Base-by-base conservation (phyloP, 2,329 filamentous ascomycete genomes). In the Chrysosphaeria jannelii region DNA sequence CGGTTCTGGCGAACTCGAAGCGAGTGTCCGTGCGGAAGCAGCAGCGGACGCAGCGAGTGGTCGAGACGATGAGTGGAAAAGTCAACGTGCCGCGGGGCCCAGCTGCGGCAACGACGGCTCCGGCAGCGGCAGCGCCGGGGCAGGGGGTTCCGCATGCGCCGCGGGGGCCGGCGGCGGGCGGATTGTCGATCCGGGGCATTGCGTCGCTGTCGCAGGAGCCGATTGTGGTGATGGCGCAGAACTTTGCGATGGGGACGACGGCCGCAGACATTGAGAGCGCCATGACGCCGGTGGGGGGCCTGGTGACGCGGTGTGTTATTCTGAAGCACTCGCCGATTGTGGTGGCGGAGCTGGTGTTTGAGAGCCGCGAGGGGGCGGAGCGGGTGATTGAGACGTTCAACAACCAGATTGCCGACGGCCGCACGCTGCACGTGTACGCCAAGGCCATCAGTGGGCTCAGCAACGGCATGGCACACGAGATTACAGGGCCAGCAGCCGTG, bases 231-330 rank as follows among this genome's bases (percentile, higher is more conserved):
- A 57, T 75, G 39, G 71, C 68, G 3, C 67, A 72, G 42, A 85
- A 85, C 48, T 76, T 85, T 39, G 74, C 72, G 8, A 61, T 61
- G 2, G 74, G 74, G 18, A 85, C 74, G 1, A 78, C 74, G 5
- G 68, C 67, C 2, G 70, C 68, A 14, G 74, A 85, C 36, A 75
- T 85, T 28, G 70, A 78, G 47, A 71, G 66, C 34, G 74, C 74
- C 27, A 65, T 85, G 61, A 57, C 54, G n/a, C 62, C 63, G 1
- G 47, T 72, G n/a, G 70, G 68, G 19, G 70, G 68, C 14, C 51
- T 65, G 29, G 54, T 76, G 35, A 37, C 56, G 13, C 60, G 56
- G 35, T 81, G 72, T 45, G 56, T 51, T 17, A 46, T 85, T 19
- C 43, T 76, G 27, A 63, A 67, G 37, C 53, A 63, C 4, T 46